Evolutionary conservation across 2,329 filamentous ascomycete species (phyloP).

Genomic region (Chrysoporthe puriensis): DNA sequence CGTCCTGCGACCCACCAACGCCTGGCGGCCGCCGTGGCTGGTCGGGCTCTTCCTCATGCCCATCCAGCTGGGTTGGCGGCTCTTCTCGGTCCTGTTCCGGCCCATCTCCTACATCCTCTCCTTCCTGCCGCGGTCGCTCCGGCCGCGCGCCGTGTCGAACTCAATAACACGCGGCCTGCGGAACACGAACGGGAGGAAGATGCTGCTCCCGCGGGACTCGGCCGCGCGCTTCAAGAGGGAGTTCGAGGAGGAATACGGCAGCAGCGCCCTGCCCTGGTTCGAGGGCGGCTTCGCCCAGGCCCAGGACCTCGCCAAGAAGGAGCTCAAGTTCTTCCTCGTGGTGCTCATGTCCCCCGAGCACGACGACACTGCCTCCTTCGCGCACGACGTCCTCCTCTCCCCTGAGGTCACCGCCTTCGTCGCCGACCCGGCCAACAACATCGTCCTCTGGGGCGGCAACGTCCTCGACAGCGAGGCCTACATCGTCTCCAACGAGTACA

Average conservation of each 20-base stretch:
- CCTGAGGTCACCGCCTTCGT: constrained; percentile 75
- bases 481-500: constrained; percentile 84
- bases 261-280: constrained; percentile 72
- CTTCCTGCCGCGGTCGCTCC: constrained; percentile 72
- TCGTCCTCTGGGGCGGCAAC: constrained; percentile 91
- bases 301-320: constrained; percentile 84
- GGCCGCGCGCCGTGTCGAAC: constrained; percentile 58
- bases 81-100: constrained; percentile 71
- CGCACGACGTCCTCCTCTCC: constrained; percentile 79
- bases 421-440: constrained; percentile 73
- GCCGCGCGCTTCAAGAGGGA: constrained; percentile 87
- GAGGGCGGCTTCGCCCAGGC: constrained; percentile 92
- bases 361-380: constrained; percentile 84
- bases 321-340: constrained; percentile 89
- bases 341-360: constrained; percentile 90
- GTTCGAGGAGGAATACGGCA: constrained; percentile 91
- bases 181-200: constrained; percentile 70
- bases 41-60: constrained; percentile 80
- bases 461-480: constrained; percentile 93
- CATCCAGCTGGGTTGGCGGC: constrained; percentile 71
- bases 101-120: constrained; percentile 78
- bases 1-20: constrained; percentile 73
- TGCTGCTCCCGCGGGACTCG: constrained; percentile 83
- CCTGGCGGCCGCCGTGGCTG: constrained; percentile 73
- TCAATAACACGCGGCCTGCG: constrained; percentile 55